A percentile compares a stretch with the other conserved stretches of the same genome.
phyloP scores from a whole-genome alignment of 441 rosid genomes.

The Pelargonium myrrhifolium region DNA sequence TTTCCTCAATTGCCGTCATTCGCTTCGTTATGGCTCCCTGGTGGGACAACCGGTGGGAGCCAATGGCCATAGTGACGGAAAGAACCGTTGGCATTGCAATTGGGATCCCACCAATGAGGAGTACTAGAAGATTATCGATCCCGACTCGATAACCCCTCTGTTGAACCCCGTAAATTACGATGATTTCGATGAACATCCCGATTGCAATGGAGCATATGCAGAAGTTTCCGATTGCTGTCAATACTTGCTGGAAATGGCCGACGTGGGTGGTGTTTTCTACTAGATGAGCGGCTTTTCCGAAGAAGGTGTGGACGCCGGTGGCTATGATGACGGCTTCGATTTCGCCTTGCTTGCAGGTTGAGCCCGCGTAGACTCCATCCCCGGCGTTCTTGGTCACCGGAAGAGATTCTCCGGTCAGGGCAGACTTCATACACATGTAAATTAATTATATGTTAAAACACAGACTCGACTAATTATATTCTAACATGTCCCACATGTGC shows the following conservation, averaged over 20 bases:
- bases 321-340: constrained; percentile 86
- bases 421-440: no score
- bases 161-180: constrained; percentile 77
- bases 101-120: constrained; percentile 92
- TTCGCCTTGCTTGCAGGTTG: constrained; percentile 96
- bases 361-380: constrained; percentile 68
- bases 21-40: constrained; percentile 98
- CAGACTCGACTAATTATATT: no score
- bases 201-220: constrained; percentile 83
- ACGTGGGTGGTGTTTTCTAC: constrained; percentile 86
- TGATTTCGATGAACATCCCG: constrained; percentile 67
- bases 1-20: constrained; percentile 95
- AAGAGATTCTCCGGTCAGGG: constrained; percentile 87
- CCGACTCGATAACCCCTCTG: constrained; percentile 69
- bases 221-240: constrained; percentile 92
- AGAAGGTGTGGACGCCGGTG: constrained; percentile 91
- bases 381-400: constrained; percentile 71
- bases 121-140: constrained; percentile 83
- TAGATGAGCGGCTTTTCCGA: constrained; percentile 94
- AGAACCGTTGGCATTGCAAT: constrained; percentile 97
- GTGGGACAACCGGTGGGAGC: constrained; percentile 74
- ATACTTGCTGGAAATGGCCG: constrained; percentile 92
- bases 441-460: no score
- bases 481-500: no score
- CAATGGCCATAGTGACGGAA: constrained; percentile 96